phyloP scores from a whole-genome alignment of 2,329 filamentous ascomycete species.

The Stagonosporopsis vannaccii region DNA sequence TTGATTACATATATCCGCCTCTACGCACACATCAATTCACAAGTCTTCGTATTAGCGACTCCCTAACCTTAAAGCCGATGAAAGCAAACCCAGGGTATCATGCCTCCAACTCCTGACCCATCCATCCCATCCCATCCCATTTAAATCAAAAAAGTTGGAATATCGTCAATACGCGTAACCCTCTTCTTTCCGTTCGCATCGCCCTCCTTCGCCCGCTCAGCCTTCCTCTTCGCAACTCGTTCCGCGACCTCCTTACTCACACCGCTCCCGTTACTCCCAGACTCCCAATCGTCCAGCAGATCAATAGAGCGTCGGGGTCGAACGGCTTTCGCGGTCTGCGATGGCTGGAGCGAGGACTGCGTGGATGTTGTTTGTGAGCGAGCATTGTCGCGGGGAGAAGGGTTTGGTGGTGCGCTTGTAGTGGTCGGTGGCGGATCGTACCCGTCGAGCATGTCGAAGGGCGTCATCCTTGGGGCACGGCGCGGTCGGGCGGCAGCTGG shows the following conservation, averaged over 20 bases:
- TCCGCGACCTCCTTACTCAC: constrained; percentile 32
- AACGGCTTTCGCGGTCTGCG: neutral
- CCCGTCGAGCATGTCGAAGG: constrained; percentile 39
- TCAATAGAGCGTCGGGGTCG: constrained; percentile 8
- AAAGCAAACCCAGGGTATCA: constrained; percentile 2
- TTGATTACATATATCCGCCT: neutral
- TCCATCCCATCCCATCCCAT: neutral
- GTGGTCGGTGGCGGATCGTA: constrained; percentile 9
- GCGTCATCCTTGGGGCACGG: constrained; percentile 25
- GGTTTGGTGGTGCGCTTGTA: neutral
- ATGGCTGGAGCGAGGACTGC: neutral
- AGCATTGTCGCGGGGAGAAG: neutral
- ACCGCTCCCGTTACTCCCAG: neutral
- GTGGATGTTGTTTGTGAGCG: constrained; percentile 7
- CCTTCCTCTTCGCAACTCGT: constrained; percentile 42
- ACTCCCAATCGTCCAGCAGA: constrained; percentile 18
- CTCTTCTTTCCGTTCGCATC: constrained; percentile 37
- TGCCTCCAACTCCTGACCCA: neutral
- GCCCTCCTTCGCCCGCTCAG: constrained; percentile 34
- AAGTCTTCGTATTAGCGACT: neutral
- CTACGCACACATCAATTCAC: neutral
- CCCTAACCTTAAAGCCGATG: neutral
- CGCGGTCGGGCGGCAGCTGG: constrained; percentile 18
- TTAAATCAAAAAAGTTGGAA: constrained; percentile 57
- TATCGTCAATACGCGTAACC: constrained; percentile 44